phyloP scores from a whole-genome alignment of 257 asterid genomes.

The Solanum pimpinellifolium region DNA sequence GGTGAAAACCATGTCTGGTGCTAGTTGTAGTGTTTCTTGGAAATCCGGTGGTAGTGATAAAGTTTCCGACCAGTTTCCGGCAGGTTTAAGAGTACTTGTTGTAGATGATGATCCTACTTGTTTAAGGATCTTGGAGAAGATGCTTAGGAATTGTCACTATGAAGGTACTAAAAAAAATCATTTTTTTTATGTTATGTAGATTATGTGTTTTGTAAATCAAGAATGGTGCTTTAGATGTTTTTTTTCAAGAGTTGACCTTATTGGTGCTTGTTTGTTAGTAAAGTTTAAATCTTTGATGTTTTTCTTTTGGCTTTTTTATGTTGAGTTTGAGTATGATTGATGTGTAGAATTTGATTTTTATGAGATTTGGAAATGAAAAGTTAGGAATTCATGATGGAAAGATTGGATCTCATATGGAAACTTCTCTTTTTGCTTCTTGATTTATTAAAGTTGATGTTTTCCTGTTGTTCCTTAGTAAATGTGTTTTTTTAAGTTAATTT shows the following conservation, averaged over 20 bases:
- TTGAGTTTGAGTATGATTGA: neutral
- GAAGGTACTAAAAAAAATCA: conserved; percentile 37
- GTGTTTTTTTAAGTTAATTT: neutral
- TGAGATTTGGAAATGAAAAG: neutral
- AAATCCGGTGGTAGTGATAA: conserved; percentile 53
- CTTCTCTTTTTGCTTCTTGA: neutral
- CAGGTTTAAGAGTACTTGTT: conserved; percentile 79
- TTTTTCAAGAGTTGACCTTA: neutral
- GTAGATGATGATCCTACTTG: conserved; percentile 98
- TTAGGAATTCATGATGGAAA: neutral
- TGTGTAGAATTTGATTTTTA: neutral
- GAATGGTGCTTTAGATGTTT: neutral
- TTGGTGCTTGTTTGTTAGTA: neutral
- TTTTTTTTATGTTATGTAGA: neutral
- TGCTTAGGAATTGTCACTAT: conserved; percentile 69
- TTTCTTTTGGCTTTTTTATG: neutral
- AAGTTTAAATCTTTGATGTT: neutral
- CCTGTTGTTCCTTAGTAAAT: neutral
- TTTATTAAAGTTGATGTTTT: neutral
- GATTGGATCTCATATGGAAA: neutral
- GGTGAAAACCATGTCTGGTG: conserved; percentile 31
- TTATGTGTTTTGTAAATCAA: neutral
- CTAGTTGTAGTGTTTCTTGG: conserved; percentile 39
- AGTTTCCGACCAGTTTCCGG: conserved; percentile 75
- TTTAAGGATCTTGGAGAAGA: conserved; percentile 80